A percentile compares a stretch with the other conserved stretches of the same genome.
Conservation (phyloP, 2,329 filamentous ascomycete species). For the Cercospora canescens region DNA sequence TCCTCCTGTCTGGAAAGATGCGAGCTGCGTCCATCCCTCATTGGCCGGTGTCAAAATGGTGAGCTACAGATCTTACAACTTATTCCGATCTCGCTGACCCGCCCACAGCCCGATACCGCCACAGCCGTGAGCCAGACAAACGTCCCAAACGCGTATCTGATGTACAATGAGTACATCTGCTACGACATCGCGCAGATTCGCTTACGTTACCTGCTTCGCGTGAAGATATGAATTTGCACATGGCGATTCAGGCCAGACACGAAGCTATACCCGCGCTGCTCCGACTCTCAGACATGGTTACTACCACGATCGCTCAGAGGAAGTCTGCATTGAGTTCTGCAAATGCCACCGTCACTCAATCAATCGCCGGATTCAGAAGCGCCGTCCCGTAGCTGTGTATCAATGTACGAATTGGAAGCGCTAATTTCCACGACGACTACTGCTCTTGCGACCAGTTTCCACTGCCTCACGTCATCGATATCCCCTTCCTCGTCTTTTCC, state of each 20-base stretch:
- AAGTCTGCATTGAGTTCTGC: not conserved
- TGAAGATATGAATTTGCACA: conserved; percentile 43
- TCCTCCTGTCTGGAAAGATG: conserved; percentile 75
- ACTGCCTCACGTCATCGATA: not conserved
- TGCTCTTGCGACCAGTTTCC: not conserved
- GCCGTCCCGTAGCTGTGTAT: not conserved
- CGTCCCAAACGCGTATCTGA: conserved; percentile 46
- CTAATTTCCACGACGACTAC: not conserved
- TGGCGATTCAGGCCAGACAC: not conserved
- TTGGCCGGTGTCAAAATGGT: conserved; percentile 72
- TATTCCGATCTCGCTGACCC: conserved; percentile 1
- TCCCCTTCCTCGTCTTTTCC: not conserved
- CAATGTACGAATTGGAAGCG: not conserved
- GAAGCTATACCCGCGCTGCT: not conserved
- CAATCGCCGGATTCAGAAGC: not conserved
- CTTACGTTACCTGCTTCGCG: conserved; percentile 67
- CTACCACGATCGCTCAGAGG: not conserved
- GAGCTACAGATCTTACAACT: conserved; percentile 33
- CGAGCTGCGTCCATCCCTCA: conserved; percentile 61
- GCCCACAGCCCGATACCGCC: conserved; percentile 27
- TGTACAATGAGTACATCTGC: conserved; percentile 73
- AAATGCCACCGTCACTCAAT: not conserved
- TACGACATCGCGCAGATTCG: conserved; percentile 71
- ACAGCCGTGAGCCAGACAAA: conserved; percentile 19
- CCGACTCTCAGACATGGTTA: not conserved